phyloP scores from a whole-genome alignment of 2,329 filamentous ascomycete species.

The Penicillium sp. region DNA sequence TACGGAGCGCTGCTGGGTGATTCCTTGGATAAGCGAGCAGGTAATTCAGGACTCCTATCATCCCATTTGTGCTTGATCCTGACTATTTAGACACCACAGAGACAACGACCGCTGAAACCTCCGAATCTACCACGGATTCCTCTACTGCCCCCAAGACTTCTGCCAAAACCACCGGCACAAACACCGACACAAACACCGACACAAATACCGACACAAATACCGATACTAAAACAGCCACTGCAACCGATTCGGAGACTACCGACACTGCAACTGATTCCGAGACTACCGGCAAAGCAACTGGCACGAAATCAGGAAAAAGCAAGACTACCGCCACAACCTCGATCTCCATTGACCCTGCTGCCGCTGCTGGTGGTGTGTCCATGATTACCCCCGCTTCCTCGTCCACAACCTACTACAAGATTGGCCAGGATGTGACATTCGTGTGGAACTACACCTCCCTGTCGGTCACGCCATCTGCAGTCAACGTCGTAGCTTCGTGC shows the following conservation, averaged over 20 bases:
- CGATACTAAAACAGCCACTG: slow-evolving; percentile 11
- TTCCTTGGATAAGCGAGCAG: slow-evolving; percentile 28
- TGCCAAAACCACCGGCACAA: slow-evolving; percentile 12
- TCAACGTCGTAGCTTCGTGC: slow-evolving; percentile 64
- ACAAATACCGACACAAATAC: slow-evolving; percentile 12
- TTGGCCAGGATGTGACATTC: slow-evolving; percentile 62
- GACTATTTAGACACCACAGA: slow-evolving; percentile 21
- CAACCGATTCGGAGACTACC: slow-evolving; percentile 1
- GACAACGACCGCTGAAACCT: slow-evolving; percentile 10
- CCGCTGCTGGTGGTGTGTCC: slow-evolving; percentile 58
- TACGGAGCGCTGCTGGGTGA: slow-evolving; percentile 17
- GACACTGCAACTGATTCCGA: neutral
- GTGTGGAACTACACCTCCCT: slow-evolving; percentile 69
- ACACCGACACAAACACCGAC: slow-evolving; percentile 13
- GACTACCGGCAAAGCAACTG: slow-evolving; percentile 15
- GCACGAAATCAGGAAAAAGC: slow-evolving; percentile 22
- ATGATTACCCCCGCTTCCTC: slow-evolving; percentile 59
- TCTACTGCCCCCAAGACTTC: slow-evolving; percentile 17
- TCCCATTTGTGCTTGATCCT: slow-evolving; percentile 2
- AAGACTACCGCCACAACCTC: slow-evolving; percentile 31
- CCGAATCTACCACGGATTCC: slow-evolving; percentile 13
- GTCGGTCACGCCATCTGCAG: slow-evolving; percentile 54
- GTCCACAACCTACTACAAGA: slow-evolving; percentile 60
- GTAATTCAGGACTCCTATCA: slow-evolving; percentile 9
- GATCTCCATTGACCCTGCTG: slow-evolving; percentile 52